A percentile compares a stretch with the other conserved stretches of the same genome.
Evolutionary conservation across 768 basidiomycete genomes (phyloP).

Genomic region (Coprinopsis strossmayeri): DNA sequence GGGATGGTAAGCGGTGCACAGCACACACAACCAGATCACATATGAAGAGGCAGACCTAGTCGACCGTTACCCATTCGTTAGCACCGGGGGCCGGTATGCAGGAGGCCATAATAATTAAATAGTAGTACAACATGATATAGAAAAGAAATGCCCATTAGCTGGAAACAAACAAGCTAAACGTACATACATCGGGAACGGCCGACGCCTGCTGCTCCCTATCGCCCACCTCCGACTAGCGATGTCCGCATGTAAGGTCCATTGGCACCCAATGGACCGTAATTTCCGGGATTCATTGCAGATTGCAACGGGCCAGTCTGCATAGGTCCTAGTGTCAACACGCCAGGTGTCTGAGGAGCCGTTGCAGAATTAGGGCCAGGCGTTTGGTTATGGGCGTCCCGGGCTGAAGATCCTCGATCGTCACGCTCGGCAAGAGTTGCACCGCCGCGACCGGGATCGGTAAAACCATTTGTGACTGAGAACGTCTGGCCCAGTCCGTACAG

Average conservation of each 20-base stretch:
- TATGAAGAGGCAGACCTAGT: no score
- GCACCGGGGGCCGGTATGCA: no score
- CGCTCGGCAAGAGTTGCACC: constrained; percentile 80
- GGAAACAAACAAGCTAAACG: background rate
- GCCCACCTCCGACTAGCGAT: constrained; percentile 8
- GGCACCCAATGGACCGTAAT: constrained; percentile 2
- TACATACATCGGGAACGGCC: background rate
- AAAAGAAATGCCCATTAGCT: background rate
- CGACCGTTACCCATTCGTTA: no score
- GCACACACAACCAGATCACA: no score
- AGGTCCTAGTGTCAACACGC: constrained; percentile 9
- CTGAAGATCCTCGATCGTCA: constrained; percentile 51
- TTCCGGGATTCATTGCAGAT: background rate
- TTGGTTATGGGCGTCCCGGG: constrained; percentile 49
- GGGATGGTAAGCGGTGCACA: no score
- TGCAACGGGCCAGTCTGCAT: constrained; percentile 4
- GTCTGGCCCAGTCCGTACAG: constrained; percentile 82
- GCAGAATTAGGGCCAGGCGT: constrained; percentile 42
- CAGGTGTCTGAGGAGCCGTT: constrained; percentile 11
- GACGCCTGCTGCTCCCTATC: background rate
- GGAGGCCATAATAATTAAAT: background rate
- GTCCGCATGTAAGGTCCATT: constrained; percentile 6
- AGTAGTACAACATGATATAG: constrained; percentile 5
- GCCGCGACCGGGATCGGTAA: constrained; percentile 57
- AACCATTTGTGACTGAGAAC: constrained; percentile 60